phyloP scores from a whole-genome alignment of 2,329 filamentous ascomycete genomes.

The Hypoxylon rubiginosum region DNA sequence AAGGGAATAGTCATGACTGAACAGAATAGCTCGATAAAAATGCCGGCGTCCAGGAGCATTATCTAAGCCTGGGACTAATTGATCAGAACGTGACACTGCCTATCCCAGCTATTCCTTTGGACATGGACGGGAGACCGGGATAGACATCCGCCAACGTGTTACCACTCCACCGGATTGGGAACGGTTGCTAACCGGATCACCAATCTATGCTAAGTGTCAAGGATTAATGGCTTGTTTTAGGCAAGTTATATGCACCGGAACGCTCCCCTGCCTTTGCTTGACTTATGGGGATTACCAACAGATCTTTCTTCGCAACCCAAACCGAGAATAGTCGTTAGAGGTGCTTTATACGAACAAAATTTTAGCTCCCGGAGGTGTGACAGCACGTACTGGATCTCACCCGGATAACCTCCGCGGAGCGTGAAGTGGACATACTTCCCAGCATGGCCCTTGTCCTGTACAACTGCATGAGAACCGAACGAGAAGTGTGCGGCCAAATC shows the following conservation, averaged over 20 bases:
- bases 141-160: conserved; percentile 1
- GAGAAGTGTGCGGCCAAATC: not conserved
- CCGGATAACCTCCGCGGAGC: conserved; percentile 16
- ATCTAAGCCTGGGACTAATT: not conserved
- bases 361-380: too few relatives aligned
- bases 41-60: not conserved
- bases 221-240: not conserved
- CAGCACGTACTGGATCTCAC: not conserved
- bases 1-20: not conserved
- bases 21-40: not conserved
- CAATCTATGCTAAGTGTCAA: not conserved
- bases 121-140: not conserved
- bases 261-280: not conserved
- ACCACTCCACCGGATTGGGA: not conserved
- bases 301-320: too few relatives aligned
- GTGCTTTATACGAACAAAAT: too few relatives aligned
- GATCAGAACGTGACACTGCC: not conserved
- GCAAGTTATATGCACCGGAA: not conserved
- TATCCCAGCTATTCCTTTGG: not conserved
- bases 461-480: not conserved
- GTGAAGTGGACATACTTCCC: not conserved
- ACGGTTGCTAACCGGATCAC: not conserved
- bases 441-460: conserved; percentile 23
- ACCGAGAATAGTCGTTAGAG: too few relatives aligned
- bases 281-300: not conserved